Conservation (phyloP, 202 grass and related monocot species). For the Alloteropsis angusta region DNA sequence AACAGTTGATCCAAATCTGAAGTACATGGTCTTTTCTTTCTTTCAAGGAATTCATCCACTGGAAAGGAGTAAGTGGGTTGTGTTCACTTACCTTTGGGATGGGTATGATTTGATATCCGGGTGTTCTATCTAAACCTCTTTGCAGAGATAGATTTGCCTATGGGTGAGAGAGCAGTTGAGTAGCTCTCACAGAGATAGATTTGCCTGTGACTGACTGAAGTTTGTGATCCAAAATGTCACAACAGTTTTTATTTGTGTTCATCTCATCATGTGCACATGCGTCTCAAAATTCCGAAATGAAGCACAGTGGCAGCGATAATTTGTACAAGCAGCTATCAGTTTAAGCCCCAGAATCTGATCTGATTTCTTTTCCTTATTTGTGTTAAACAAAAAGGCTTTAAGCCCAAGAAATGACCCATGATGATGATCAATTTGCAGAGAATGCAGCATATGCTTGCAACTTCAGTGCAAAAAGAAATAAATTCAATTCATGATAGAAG, state of each 20-base stretch:
- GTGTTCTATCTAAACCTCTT: neutral
- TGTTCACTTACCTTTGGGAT: neutral
- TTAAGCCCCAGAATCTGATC: neutral
- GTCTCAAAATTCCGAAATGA: neutral
- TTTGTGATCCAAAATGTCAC: neutral
- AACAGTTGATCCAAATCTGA: slow-evolving; percentile 27
- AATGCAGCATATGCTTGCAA: neutral
- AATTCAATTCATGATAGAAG: slow-evolving; percentile 17
- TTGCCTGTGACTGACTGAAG: neutral
- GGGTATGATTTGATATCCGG: neutral
- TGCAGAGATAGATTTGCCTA: neutral
- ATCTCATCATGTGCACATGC: neutral
- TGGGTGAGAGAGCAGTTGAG: neutral
- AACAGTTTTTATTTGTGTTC: neutral
- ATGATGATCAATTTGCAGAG: neutral
- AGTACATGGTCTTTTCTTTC: neutral
- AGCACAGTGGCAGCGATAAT: neutral
- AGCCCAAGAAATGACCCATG: neutral
- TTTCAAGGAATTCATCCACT: neutral
- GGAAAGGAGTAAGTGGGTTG: neutral
- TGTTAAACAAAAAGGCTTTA: neutral
- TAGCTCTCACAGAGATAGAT: neutral
- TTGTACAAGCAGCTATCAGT: neutral
- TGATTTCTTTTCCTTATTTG: neutral
- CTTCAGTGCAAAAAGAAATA: neutral